These are phyloP conservation scores for Xerocomus brunneocitrinus DNA, from an alignment of 768 basidiomycete species.

Conservation along the genomic window DNA sequence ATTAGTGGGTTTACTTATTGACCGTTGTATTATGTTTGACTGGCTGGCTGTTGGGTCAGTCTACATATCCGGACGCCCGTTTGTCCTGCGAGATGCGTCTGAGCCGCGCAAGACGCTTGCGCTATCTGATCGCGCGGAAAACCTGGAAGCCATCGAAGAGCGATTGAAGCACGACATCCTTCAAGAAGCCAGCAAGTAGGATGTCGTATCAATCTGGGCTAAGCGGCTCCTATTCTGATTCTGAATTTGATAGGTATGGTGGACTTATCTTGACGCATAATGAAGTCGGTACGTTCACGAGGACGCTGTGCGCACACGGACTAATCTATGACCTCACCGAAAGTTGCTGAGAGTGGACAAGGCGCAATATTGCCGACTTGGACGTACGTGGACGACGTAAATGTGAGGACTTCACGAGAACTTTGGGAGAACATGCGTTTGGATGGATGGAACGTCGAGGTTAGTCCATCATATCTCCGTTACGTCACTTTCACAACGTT, in stretches of 20 bases:
- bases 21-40: neutral
- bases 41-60: constrained; percentile 34
- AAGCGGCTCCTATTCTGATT: constrained; percentile 4
- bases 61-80: constrained; percentile 88
- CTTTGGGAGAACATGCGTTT: constrained; percentile 75
- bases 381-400: constrained; percentile 81
- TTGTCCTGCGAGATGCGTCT: constrained; percentile 84
- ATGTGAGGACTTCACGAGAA: constrained; percentile 85
- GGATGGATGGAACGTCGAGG: constrained; percentile 92
- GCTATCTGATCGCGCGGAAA: constrained; percentile 90
- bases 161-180: constrained; percentile 90
- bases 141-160: constrained; percentile 87
- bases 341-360: constrained; percentile 57
- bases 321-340: constrained; percentile 4
- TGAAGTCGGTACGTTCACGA: constrained; percentile 61
- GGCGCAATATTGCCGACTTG: constrained; percentile 88
- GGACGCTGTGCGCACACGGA: neutral
- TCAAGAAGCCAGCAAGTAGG: constrained; percentile 69
- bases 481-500: constrained; percentile 8
- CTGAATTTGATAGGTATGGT: constrained; percentile 57
- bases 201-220: neutral
- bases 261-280: constrained; percentile 92
- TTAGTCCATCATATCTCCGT: constrained; percentile 23
- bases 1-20: constrained; percentile 52
- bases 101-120: constrained; percentile 75